A percentile compares a stretch with the other conserved stretches of the same genome.
Conservation (phyloP, 768 basidiomycete species). For the Tricholoma terreum region DNA sequence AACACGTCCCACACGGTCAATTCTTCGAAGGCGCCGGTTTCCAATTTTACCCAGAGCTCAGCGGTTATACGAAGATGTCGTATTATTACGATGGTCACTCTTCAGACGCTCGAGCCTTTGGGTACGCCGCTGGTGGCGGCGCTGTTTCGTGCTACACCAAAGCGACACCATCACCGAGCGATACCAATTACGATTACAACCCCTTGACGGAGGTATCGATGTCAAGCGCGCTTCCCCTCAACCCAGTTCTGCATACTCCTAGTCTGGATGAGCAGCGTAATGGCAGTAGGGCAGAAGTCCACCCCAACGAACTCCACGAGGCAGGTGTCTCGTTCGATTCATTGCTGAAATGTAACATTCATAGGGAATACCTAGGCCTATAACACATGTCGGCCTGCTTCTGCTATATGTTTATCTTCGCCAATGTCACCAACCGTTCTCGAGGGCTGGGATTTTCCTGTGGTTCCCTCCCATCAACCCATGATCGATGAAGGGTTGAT, state of each 20-base stretch:
- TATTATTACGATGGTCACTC: background rate
- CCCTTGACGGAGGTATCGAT: background rate
- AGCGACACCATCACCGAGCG: background rate
- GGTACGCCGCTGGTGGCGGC: background rate
- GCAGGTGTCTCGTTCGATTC: background rate
- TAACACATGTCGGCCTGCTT: background rate
- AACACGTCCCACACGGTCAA: background rate
- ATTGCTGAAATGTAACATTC: background rate
- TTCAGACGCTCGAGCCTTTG: background rate
- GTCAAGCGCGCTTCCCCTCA: background rate
- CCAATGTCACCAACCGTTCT: background rate
- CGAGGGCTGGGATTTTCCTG: background rate
- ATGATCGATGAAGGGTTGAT: background rate
- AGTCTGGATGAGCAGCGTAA: background rate
- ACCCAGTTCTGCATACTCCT: background rate
- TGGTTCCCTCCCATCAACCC: background rate
- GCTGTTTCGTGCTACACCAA: too few species aligned
- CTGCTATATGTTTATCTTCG: background rate
- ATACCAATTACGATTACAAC: background rate
- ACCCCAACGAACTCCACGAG: background rate
- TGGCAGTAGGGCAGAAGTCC: background rate
- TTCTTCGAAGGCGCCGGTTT: background rate
- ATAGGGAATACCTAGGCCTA: background rate
- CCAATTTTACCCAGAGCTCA: background rate
- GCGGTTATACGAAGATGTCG: background rate